Conservation (phyloP, 2,329 filamentous ascomycete species). For the Cadophora sp. region DNA sequence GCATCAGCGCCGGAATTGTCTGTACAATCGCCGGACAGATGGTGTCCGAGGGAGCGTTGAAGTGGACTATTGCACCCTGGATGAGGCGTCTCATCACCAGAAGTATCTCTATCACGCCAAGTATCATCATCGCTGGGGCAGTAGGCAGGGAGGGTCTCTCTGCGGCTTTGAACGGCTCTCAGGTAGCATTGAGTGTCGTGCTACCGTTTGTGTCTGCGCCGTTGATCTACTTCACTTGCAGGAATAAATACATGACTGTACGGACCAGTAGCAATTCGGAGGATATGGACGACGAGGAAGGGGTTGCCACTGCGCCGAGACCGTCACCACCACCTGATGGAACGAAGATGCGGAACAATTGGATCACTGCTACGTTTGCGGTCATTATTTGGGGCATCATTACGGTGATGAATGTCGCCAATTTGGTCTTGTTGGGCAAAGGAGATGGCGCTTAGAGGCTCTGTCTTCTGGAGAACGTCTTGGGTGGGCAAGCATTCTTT, state of each 20-base stretch:
- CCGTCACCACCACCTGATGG: constrained; percentile 20
- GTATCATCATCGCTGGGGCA: constrained; percentile 82
- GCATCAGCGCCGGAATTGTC: constrained; percentile 82
- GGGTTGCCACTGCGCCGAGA: constrained; percentile 30
- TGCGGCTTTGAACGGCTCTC: constrained; percentile 74
- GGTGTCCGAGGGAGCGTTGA: constrained; percentile 82
- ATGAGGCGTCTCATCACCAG: constrained; percentile 78
- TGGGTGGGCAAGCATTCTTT: constrained; percentile 11
- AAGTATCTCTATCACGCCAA: constrained; percentile 80
- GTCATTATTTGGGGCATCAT: constrained; percentile 76
- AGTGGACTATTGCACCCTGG: constrained; percentile 79
- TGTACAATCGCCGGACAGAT: constrained; percentile 92
- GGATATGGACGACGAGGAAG: constrained; percentile 38
- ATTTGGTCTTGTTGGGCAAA: constrained; percentile 69
- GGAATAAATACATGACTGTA: constrained; percentile 77
- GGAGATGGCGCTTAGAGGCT: constrained; percentile 28
- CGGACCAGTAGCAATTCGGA: constrained; percentile 5
- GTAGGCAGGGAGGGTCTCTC: constrained; percentile 75
- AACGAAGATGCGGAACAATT: constrained; percentile 71
- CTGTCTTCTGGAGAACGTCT: background rate
- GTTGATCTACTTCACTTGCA: constrained; percentile 84
- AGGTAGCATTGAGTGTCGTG: constrained; percentile 80
- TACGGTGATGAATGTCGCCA: constrained; percentile 79
- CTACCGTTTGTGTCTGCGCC: constrained; percentile 85
- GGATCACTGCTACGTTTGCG: constrained; percentile 65